phyloP scores from a whole-genome alignment of 2,329 filamentous ascomycete species.

The Ophiosphaerella herpotricha region DNA sequence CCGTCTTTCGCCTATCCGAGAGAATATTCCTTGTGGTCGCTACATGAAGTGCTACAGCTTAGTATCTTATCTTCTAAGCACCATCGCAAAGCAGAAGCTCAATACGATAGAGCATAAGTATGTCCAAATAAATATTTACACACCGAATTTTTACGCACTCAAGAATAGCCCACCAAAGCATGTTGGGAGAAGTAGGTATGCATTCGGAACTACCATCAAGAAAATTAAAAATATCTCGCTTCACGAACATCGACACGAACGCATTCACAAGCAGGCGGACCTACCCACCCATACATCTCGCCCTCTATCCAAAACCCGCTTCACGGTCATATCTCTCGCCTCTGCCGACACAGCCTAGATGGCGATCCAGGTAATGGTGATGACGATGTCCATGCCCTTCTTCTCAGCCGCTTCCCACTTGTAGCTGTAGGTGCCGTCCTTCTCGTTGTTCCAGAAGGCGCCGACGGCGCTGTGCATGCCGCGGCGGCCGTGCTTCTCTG shows the following conservation, averaged over 20 bases:
- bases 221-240: neutral
- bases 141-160: too few relatives aligned
- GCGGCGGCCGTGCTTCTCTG: constrained; percentile 74
- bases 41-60: too few relatives aligned
- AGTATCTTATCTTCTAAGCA: too few relatives aligned
- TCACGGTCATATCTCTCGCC: neutral
- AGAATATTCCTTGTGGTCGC: too few relatives aligned
- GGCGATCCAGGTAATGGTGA: constrained; percentile 72
- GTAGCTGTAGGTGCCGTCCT: constrained; percentile 87
- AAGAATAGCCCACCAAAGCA: too few relatives aligned
- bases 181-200: neutral
- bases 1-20: too few relatives aligned
- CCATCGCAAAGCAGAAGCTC: too few relatives aligned
- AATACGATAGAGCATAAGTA: too few relatives aligned
- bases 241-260: neutral
- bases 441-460: constrained; percentile 89
- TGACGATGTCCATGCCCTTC: constrained; percentile 59
- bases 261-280: neutral
- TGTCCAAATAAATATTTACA: too few relatives aligned
- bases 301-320: neutral
- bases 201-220: constrained; percentile 2
- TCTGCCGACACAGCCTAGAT: constrained; percentile 19
- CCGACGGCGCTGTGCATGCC: constrained; percentile 89
- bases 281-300: neutral
- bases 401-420: constrained; percentile 70